Evolutionary conservation across 1,284 basidiomycete species (phyloP), one percentile per base, ranked within the genome.

Genomic region (Sparassis latifolia): DNA sequence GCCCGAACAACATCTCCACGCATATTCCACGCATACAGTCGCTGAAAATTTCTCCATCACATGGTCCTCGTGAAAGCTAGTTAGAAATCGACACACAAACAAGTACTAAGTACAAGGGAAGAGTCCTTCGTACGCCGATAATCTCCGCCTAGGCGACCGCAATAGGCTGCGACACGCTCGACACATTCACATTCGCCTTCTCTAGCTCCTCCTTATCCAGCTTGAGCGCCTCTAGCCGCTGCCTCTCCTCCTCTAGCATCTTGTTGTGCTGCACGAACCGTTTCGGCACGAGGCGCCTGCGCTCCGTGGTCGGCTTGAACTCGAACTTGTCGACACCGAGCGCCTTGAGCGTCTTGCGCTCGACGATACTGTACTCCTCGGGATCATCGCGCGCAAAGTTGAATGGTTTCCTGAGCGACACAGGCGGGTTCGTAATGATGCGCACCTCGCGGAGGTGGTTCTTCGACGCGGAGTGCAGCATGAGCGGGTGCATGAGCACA

Each of bases 361-460:
- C 72, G 7, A 73, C 71, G 52, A 83, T 55, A 48, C 77, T 81
- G 59, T 75, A 81, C 29, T 77, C 76, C 1, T 68, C 66, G 12
- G 67, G 65, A 55, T 76, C 63, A 35, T 67, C 68, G 45, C 76
- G 69, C 47, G 71, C 61, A 56, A 82, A 79, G 42, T 73, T 69
- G 64, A 83, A 82, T 7, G 80, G 80, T 55, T 73, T 67, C 48
- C 68, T 70, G 42, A 82, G 66, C 42, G 69, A 62, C 4, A 81
- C 80, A 5, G 79, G 79, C 49, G 80, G 81, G 58, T 83, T 83
- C 40, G 79, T 81, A 59, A 83, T 83, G 50, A 83, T 68, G 48
- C 80, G 69, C 39, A 75, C 76, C 12, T 72, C 60, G 27, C 80
- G 74, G 35, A 74, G 63, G 53, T 75, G 69, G 62, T 84, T 84